Evolutionary conservation across 306 rosid species (phyloP).

Genomic region (Medicago lupulina): DNA sequence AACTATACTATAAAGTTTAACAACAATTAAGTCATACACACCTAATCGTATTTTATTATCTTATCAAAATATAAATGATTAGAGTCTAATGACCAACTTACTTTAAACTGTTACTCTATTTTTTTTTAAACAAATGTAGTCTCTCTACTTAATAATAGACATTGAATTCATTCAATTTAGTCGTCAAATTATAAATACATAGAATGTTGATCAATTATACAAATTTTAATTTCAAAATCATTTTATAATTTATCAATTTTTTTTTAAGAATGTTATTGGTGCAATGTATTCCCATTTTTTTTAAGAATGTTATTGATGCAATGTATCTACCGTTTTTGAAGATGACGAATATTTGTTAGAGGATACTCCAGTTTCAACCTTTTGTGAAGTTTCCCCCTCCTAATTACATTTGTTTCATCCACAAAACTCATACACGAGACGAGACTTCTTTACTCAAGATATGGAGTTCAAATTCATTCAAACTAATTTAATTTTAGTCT

Average conservation of each 20-base stretch:
- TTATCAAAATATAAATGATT: background rate
- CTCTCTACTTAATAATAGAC: too few relatives aligned
- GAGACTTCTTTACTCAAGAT: background rate
- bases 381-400: too few relatives aligned
- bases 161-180: background rate
- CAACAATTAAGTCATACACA: background rate
- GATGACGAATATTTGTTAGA: background rate
- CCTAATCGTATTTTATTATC: background rate
- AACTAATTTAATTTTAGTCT: background rate
- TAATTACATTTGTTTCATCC: background rate
- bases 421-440: background rate
- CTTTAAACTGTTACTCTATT: too few relatives aligned
- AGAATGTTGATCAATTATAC: background rate
- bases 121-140: too few relatives aligned
- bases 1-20: background rate
- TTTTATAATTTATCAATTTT: background rate
- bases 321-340: background rate
- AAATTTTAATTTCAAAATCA: background rate
- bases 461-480: background rate
- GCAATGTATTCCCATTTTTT: too few relatives aligned
- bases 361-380: too few relatives aligned
- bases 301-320: too few relatives aligned
- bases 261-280: background rate
- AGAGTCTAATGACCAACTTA: background rate
- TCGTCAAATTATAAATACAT: background rate